phyloP scores from a whole-genome alignment of 1,284 basidiomycete species.

The Agroathelia rolfsii region DNA sequence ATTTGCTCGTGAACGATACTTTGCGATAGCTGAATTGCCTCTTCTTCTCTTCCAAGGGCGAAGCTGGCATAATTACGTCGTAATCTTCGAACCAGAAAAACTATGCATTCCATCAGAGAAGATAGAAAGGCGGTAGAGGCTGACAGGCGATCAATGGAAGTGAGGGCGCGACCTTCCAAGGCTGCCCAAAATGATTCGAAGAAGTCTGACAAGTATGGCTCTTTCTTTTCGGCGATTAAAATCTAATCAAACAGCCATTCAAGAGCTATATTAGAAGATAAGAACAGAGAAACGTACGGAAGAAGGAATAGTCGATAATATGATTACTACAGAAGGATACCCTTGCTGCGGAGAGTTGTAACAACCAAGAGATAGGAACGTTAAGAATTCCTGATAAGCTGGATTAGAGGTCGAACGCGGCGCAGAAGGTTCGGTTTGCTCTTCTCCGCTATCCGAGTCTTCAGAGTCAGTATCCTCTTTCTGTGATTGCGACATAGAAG shows the following conservation, averaged over 20 bases:
- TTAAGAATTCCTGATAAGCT: conserved; percentile 65
- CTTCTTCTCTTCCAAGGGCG: conserved; percentile 10
- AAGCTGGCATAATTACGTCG: conserved; percentile 13
- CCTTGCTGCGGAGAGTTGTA: conserved; percentile 64
- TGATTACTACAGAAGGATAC: conserved; percentile 69
- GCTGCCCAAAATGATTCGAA: conserved; percentile 74
- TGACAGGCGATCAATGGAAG: conserved; percentile 37
- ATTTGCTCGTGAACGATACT: conserved; percentile 38
- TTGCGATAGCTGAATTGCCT: conserved; percentile 24
- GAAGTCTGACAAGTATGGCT: conserved; percentile 31
- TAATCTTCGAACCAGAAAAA: conserved; percentile 43
- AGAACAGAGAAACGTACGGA: conserved; percentile 28
- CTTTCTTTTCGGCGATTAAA: conserved; percentile 10
- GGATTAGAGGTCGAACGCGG: conserved; percentile 10
- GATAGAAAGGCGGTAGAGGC: conserved; percentile 55
- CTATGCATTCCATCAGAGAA: conserved; percentile 59
- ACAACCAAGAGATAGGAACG: conserved; percentile 68
- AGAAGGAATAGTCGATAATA: conserved; percentile 70
- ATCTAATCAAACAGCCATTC: conserved; percentile 6
- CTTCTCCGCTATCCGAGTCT: conserved; percentile 25
- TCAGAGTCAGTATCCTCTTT: conserved; percentile 16
- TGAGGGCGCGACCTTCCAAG: conserved; percentile 54
- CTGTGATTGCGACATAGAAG: conserved; percentile 12
- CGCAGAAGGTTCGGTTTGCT: conserved; percentile 13
- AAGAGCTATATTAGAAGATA: not conserved